Conservation (phyloP, 139 green algal species). For the Coelastrella sp. region DNA sequence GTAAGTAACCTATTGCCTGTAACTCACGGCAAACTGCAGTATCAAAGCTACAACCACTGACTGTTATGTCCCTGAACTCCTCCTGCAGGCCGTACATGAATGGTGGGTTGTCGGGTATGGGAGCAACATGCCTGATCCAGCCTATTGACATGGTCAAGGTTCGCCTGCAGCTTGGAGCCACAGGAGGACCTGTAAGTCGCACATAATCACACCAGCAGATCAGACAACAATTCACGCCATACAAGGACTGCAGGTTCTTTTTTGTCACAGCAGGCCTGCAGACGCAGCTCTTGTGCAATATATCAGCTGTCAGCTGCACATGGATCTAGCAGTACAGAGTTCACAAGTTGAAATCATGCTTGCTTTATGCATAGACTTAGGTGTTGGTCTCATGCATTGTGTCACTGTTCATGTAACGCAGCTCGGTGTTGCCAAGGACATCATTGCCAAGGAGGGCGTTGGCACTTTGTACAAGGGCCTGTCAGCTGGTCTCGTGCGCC, state of each 20-base stretch:
- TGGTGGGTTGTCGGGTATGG: conserved; percentile 92
- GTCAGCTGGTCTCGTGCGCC: conserved; percentile 94
- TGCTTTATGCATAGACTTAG: too few relatives aligned
- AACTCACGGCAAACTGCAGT: background rate
- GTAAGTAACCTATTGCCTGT: conserved; percentile 9
- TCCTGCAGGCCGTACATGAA: conserved; percentile 90
- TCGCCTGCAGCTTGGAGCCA: conserved; percentile 93
- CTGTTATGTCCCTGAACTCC: background rate
- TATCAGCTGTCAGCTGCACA: too few relatives aligned
- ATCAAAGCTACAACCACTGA: background rate
- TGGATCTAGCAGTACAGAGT: too few relatives aligned
- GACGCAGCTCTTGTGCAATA: too few relatives aligned
- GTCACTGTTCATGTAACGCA: conserved; percentile 46
- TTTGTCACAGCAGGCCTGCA: too few relatives aligned
- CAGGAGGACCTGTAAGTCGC: conserved; percentile 84
- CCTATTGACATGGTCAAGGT: conserved; percentile 99
- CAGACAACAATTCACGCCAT: too few relatives aligned
- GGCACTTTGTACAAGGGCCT: conserved; percentile 94
- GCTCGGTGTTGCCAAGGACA: conserved; percentile 76
- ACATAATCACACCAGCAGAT: too few relatives aligned
- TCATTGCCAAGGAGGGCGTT: conserved; percentile 81
- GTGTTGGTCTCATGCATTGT: too few relatives aligned
- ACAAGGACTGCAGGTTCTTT: too few relatives aligned
- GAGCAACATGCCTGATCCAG: conserved; percentile 91
- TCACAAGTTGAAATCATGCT: too few relatives aligned